These are phyloP conservation scores for Xylariaceae sp. DNA, from an alignment of 2,329 filamentous ascomycete species.

Conservation along the genomic window DNA sequence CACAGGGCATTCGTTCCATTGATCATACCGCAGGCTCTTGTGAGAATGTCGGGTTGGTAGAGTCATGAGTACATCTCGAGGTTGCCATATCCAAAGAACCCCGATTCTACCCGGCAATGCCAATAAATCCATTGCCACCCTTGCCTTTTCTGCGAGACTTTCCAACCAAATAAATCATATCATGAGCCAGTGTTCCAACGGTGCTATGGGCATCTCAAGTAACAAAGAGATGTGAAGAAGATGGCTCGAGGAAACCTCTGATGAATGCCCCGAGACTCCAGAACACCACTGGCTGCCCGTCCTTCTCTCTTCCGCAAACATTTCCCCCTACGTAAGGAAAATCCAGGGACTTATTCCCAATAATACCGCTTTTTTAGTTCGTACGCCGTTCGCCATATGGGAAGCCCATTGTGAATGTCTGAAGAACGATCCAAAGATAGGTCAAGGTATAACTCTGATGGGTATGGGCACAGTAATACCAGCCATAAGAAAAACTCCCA, in stretches of 20 bases:
- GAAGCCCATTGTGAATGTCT: slow-evolving; percentile 27
- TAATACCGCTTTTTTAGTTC: slow-evolving; percentile 33
- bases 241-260: slow-evolving; percentile 16
- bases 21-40: too few relatives aligned
- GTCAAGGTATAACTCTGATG: slow-evolving; percentile 20
- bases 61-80: slow-evolving; percentile 7
- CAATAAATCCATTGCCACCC: slow-evolving; percentile 10
- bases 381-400: slow-evolving; percentile 38
- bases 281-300: slow-evolving; percentile 26
- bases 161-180: slow-evolving; percentile 10
- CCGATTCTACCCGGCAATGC: slow-evolving; percentile 3
- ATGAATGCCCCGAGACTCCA: slow-evolving; percentile 21
- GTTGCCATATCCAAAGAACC: slow-evolving; percentile 8
- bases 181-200: slow-evolving; percentile 12
- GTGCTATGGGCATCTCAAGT: slow-evolving; percentile 18
- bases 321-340: slow-evolving; percentile 19
- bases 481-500: not conserved
- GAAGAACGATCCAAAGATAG: slow-evolving; percentile 24
- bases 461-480: slow-evolving; percentile 11
- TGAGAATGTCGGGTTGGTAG: too few relatives aligned
- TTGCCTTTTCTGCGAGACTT: slow-evolving; percentile 12
- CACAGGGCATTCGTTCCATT: too few relatives aligned
- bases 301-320: slow-evolving; percentile 19
- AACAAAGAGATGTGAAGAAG: slow-evolving; percentile 7
- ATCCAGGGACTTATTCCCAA: slow-evolving; percentile 26